Evolutionary conservation across 1,284 basidiomycete species (phyloP).

Genomic region (Wallemia ichthyophaga): DNA sequence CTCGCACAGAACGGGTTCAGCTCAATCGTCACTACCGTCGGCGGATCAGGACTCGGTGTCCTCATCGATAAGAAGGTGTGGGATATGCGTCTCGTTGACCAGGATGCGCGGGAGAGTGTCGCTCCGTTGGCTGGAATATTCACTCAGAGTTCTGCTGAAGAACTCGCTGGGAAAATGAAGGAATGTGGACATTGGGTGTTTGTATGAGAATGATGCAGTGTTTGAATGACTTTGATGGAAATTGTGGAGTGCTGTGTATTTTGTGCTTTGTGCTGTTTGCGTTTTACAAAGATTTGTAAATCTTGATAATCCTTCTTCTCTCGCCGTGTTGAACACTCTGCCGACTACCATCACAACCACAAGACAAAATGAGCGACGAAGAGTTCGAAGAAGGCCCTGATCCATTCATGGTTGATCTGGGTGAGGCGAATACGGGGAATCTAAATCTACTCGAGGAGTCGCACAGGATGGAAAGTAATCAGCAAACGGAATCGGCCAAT

Average conservation of each 20-base stretch:
- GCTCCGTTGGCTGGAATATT: background rate
- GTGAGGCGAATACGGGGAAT: background rate
- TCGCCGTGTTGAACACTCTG: too few relatives aligned
- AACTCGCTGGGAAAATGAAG: background rate
- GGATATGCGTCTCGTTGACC: background rate
- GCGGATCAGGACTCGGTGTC: slow-evolving; percentile 69
- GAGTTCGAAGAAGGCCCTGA: background rate
- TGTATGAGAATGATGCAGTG: background rate
- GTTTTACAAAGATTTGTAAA: background rate
- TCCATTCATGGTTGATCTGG: background rate
- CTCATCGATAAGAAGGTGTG: slow-evolving; percentile 18
- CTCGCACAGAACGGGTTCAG: slow-evolving; percentile 38
- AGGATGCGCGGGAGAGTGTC: slow-evolving; percentile 3
- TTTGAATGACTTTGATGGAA: too few relatives aligned
- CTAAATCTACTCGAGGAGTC: background rate
- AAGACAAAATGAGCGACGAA: background rate
- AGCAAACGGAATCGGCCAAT: background rate
- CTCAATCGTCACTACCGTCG: slow-evolving; percentile 71
- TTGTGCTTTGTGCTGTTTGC: background rate
- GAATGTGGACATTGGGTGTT: background rate
- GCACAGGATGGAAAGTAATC: background rate
- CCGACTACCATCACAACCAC: too few relatives aligned
- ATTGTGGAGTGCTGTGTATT: too few relatives aligned
- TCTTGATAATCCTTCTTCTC: too few relatives aligned
- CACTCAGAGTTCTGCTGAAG: background rate